phyloP scores from a whole-genome alignment of 2,329 filamentous ascomycete genomes.

The Sclerotinia glacialis region DNA sequence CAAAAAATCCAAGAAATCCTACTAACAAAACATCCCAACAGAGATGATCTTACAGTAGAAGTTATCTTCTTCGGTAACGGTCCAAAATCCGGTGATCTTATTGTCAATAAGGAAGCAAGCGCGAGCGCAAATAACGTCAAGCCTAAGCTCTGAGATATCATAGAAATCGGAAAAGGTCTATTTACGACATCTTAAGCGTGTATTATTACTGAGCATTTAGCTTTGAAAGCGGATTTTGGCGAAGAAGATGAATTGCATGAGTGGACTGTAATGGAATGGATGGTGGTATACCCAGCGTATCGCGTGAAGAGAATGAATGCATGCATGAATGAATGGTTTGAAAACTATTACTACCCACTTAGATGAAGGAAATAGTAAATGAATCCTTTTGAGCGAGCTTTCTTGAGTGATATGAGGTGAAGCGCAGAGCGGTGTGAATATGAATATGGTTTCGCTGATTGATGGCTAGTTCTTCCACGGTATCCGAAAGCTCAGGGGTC shows the following conservation, averaged over 20 bases:
- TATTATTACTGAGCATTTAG: slow-evolving; percentile 9
- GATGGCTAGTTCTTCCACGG: neutral
- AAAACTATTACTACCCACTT: neutral
- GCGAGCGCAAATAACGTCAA: slow-evolving; percentile 45
- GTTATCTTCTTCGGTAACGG: slow-evolving; percentile 97
- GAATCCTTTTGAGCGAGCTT: neutral
- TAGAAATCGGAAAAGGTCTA: neutral
- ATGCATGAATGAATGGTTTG: neutral
- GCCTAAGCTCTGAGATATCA: slow-evolving; percentile 35
- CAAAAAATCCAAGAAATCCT: neutral
- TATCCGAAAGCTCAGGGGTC: neutral
- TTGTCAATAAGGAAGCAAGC: slow-evolving; percentile 83
- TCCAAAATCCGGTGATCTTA: slow-evolving; percentile 71
- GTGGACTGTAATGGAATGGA: neutral
- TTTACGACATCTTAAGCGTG: neutral
- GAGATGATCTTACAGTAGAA: slow-evolving; percentile 93
- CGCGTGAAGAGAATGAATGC: neutral
- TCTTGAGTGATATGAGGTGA: neutral
- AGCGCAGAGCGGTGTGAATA: neutral
- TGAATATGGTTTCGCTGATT: neutral
- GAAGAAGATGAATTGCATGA: neutral
- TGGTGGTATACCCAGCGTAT: slow-evolving; percentile 10
- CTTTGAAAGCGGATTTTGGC: neutral
- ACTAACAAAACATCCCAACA: slow-evolving; percentile 41
- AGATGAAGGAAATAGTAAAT: neutral